Percentiles rank a stretch among this genome's conserved stretches.
phyloP scores from a whole-genome alignment of 495 filamentous ascomycete species.

The Aspergillus incahuasiensis region DNA sequence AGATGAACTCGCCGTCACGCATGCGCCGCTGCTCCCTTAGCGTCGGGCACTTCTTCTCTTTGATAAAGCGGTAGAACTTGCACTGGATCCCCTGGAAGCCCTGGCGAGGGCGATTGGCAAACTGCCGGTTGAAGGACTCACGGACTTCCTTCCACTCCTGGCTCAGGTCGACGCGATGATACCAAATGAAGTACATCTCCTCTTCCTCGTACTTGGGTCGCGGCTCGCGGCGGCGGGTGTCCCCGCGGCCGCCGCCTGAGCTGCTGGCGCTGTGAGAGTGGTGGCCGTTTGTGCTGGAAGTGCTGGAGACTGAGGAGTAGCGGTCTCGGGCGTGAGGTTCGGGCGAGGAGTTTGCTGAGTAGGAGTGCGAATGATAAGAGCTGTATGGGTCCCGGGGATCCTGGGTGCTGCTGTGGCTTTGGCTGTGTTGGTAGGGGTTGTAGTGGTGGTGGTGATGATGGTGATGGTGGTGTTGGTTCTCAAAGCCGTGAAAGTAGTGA shows the following conservation, averaged over 20 bases:
- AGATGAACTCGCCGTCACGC: conserved; percentile 41
- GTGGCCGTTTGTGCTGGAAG: background rate
- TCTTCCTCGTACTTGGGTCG: conserved; percentile 49
- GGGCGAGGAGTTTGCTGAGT: conserved; percentile 33
- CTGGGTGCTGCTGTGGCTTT: conserved; percentile 13
- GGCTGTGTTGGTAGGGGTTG: conserved; percentile 10
- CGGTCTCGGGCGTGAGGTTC: conserved; percentile 37
- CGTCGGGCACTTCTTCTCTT: conserved; percentile 44
- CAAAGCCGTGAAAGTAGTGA: conserved; percentile 27
- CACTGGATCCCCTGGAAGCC: conserved; percentile 52
- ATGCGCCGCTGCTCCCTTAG: conserved; percentile 42
- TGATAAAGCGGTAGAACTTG: conserved; percentile 52
- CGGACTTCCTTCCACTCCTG: conserved; percentile 50
- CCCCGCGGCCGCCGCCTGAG: conserved; percentile 8
- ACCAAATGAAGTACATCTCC: conserved; percentile 54
- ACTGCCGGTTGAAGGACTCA: conserved; percentile 47
- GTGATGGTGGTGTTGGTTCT: conserved; percentile 4
- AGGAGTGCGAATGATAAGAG: conserved; percentile 20
- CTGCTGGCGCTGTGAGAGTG: background rate
- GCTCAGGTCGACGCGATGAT: conserved; percentile 49
- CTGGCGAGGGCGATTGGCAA: conserved; percentile 38
- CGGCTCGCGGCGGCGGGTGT: conserved; percentile 35
- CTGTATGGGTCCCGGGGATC: conserved; percentile 15
- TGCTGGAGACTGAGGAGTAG: conserved; percentile 38
- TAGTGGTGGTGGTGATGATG: conserved; percentile 6